These are phyloP conservation scores for Raphanus hybrid DNA, from an alignment of 441 rosid genomes.

Conservation along the genomic window DNA sequence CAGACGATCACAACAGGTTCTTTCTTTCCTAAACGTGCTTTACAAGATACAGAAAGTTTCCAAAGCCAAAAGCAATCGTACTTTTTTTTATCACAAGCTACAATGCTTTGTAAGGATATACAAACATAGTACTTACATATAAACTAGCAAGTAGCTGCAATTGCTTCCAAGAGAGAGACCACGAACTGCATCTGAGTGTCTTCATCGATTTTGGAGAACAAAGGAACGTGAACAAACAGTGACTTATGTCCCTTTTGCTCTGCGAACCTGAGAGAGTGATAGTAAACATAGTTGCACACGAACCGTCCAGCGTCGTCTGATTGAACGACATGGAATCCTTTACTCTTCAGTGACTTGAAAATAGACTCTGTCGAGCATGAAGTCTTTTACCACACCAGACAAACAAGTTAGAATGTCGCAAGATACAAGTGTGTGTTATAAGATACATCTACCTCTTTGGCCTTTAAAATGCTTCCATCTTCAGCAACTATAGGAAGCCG, in stretches of 20 bases:
- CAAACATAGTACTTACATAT: not conserved
- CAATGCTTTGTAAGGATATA: not conserved
- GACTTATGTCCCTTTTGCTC: constrained; percentile 63
- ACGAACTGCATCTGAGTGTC: constrained; percentile 63
- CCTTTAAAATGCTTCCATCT: constrained; percentile 52
- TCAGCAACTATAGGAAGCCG: constrained; percentile 51
- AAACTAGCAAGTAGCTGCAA: constrained; percentile 58
- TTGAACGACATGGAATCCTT: constrained; percentile 48
- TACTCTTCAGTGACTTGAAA: constrained; percentile 44
- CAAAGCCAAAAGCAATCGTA: constrained; percentile 3
- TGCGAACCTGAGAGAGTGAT: constrained; percentile 65
- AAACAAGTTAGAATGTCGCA: constrained; percentile 19
- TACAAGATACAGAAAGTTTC: not conserved
- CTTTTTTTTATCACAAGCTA: not conserved
- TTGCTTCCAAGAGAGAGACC: constrained; percentile 52
- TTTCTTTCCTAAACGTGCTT: not conserved
- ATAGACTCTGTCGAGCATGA: constrained; percentile 51
- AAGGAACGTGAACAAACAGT: constrained; percentile 64
- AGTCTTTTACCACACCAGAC: constrained; percentile 44
- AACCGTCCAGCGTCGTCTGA: constrained; percentile 65
- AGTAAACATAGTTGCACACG: constrained; percentile 73
- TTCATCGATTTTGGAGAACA: constrained; percentile 56
- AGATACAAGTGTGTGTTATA: not conserved
- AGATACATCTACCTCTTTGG: constrained; percentile 48
- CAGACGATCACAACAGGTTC: not conserved